Percentiles rank a stretch among this genome's conserved stretches.
phyloP scores from a whole-genome alignment of 805 yeast genomes.

The Tetrapisispora taiwanensis region DNA sequence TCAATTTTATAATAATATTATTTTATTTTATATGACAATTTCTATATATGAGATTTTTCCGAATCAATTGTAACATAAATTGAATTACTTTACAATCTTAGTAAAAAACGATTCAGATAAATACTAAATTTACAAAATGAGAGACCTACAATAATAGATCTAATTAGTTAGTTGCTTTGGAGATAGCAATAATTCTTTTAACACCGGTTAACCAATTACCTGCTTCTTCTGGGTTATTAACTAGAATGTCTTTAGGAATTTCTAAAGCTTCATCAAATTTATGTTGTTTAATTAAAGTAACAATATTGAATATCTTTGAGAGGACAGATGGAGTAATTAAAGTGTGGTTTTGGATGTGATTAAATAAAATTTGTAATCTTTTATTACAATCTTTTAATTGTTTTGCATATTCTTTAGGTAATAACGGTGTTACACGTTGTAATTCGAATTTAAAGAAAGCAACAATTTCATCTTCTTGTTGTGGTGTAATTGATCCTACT shows the following conservation, averaged over 20 bases:
- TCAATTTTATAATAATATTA: no score
- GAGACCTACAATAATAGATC: no score
- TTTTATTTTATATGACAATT: no score
- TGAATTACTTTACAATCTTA: no score
- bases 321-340: constrained; percentile 51
- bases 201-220: constrained; percentile 93
- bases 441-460: constrained; percentile 44
- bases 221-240: constrained; percentile 56
- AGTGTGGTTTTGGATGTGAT: constrained; percentile 65
- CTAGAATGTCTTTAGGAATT: constrained; percentile 46
- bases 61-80: no score
- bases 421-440: constrained; percentile 57
- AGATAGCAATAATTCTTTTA: constrained; percentile 74
- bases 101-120: no score
- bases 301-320: constrained; percentile 40
- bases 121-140: no score
- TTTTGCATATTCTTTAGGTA: constrained; percentile 63
- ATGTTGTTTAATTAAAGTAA: constrained; percentile 40
- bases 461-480: constrained; percentile 40
- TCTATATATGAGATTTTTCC: no score
- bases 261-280: constrained; percentile 53
- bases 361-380: constrained; percentile 66
- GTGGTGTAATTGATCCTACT: neutral
- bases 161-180: constrained; percentile 32
- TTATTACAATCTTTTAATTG: constrained; percentile 76